Conservation (phyloP, 345 rosid species). For the Salix brachista region DNA sequence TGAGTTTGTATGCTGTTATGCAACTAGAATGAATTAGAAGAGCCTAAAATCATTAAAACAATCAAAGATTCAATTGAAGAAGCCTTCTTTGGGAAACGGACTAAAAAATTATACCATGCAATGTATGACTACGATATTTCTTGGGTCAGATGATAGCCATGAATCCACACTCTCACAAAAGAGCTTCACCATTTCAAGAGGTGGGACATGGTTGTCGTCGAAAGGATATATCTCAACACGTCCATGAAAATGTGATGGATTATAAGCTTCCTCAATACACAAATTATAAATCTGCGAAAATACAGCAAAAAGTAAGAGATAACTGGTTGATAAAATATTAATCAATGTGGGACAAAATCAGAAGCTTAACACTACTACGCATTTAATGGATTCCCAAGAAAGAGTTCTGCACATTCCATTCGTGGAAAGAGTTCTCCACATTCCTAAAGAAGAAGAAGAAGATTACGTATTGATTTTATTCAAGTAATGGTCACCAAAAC, state of each 20-base stretch:
- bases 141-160: slow-evolving; percentile 71
- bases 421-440: neutral
- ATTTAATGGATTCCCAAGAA: neutral
- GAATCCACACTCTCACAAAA: slow-evolving; percentile 81
- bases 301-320: neutral
- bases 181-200: slow-evolving; percentile 61
- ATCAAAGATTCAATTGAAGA: no score
- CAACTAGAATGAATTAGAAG: no score
- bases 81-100: neutral
- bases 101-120: slow-evolving; percentile 67
- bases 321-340: neutral
- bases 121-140: slow-evolving; percentile 73
- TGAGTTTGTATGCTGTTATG: no score
- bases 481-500: neutral
- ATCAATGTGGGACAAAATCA: neutral
- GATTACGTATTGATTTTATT: neutral
- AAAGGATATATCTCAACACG: slow-evolving; percentile 81
- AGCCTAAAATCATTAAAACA: no score
- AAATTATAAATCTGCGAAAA: slow-evolving; percentile 61
- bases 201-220: slow-evolving; percentile 93
- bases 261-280: slow-evolving; percentile 77
- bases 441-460: neutral
- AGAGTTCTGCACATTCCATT: neutral
- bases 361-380: neutral
- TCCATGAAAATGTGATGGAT: slow-evolving; percentile 68